Evolutionary conservation across 257 asterid species (phyloP).

Genomic region (Scutellaria minor): DNA sequence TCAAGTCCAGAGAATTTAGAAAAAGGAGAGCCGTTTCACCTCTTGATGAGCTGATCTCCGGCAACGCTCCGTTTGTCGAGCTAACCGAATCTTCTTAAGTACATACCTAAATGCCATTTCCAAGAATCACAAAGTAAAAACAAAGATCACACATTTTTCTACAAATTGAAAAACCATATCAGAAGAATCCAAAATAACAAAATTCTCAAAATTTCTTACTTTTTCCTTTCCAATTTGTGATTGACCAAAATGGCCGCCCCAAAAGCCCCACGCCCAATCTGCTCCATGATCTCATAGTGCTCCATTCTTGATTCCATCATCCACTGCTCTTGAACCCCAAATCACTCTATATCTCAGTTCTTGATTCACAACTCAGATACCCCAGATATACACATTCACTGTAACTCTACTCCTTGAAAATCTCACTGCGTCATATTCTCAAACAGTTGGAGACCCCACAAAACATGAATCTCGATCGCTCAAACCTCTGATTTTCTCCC

Average conservation of each 20-base stretch:
- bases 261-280: slow-evolving; percentile 99
- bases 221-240: slow-evolving; percentile 86
- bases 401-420: slow-evolving; percentile 19
- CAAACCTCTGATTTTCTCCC: slow-evolving; percentile 28
- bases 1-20: slow-evolving; percentile 26
- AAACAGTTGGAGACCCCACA: neutral
- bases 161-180: slow-evolving; percentile 13
- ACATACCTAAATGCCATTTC: slow-evolving; percentile 66
- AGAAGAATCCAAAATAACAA: slow-evolving; percentile 7
- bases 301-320: slow-evolving; percentile 93
- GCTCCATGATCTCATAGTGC: slow-evolving; percentile 99
- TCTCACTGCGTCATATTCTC: slow-evolving; percentile 29
- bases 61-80: slow-evolving; percentile 98
- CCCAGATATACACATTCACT: slow-evolving; percentile 25
- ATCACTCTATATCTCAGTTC: slow-evolving; percentile 24
- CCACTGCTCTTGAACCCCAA: slow-evolving; percentile 40
- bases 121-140: slow-evolving; percentile 33
- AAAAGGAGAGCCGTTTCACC: slow-evolving; percentile 45
- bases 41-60: slow-evolving; percentile 99
- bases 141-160: slow-evolving; percentile 27
- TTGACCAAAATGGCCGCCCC: slow-evolving; percentile 98
- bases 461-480: slow-evolving; percentile 23
- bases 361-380: slow-evolving; percentile 1
- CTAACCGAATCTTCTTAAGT: slow-evolving; percentile 93
- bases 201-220: slow-evolving; percentile 47